phyloP scores from a whole-genome alignment of 495 filamentous ascomycete species.

The Aspergillus kassunensis region DNA sequence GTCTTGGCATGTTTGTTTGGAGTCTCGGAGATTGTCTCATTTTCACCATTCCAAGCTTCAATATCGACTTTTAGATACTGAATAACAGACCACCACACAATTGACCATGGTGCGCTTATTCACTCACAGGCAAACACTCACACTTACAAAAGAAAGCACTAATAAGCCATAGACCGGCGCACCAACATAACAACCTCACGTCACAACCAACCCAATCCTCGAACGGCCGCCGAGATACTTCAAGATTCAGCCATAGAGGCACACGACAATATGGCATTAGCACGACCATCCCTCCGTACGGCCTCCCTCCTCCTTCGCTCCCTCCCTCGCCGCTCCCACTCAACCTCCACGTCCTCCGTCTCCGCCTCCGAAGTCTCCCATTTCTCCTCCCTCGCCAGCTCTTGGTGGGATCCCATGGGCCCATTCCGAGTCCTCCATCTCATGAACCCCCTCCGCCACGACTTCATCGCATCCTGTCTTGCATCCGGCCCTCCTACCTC shows the following conservation, averaged over 20 bases:
- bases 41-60: neutral
- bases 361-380: slow-evolving; percentile 85
- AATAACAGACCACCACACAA: neutral
- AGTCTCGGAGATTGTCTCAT: neutral
- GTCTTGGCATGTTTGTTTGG: slow-evolving; percentile 9
- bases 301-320: slow-evolving; percentile 4
- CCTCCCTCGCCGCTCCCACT: slow-evolving; percentile 34
- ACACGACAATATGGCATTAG: neutral
- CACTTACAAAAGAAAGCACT: neutral
- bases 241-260: neutral
- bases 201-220: neutral
- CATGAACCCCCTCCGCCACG: slow-evolving; percentile 96
- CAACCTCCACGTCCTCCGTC: slow-evolving; percentile 53
- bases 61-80: neutral
- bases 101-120: neutral
- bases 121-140: no score
- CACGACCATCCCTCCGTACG: slow-evolving; percentile 10
- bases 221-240: neutral
- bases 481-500: slow-evolving; percentile 26
- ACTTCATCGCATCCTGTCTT: slow-evolving; percentile 77
- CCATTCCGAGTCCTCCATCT: slow-evolving; percentile 88
- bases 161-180: neutral
- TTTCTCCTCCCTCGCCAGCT: slow-evolving; percentile 87
- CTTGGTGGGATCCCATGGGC: slow-evolving; percentile 97
- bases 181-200: neutral